Percentiles rank a stretch among this genome's conserved stretches.
Conservation (phyloP, 495 filamentous ascomycete genomes). For the Penicillium bialowiezense region DNA sequence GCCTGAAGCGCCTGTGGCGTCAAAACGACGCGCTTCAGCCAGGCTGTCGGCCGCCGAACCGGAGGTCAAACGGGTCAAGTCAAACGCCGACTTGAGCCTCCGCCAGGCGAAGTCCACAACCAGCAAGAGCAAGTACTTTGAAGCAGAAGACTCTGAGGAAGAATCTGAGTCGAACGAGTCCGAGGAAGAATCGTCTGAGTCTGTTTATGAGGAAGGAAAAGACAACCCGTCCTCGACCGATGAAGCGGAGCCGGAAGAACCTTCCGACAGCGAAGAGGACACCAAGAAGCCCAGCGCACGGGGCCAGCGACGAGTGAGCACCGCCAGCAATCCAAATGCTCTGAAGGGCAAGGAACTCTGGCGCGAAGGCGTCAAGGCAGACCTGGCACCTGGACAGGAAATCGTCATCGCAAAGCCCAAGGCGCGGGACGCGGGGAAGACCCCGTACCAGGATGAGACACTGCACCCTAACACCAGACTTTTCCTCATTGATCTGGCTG, state of each 20-base stretch:
- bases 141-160: slow-evolving; percentile 32
- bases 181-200: slow-evolving; percentile 21
- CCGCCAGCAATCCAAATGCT: slow-evolving; percentile 4
- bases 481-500: slow-evolving; percentile 71
- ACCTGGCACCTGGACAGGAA: slow-evolving; percentile 59
- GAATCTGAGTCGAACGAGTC: slow-evolving; percentile 24
- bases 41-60: slow-evolving; percentile 30
- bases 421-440: slow-evolving; percentile 61
- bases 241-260: slow-evolving; percentile 19
- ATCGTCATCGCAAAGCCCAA: slow-evolving; percentile 69
- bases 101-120: slow-evolving; percentile 43
- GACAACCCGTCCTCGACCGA: slow-evolving; percentile 14
- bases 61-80: slow-evolving; percentile 44
- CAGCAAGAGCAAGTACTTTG: slow-evolving; percentile 59
- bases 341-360: slow-evolving; percentile 52
- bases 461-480: slow-evolving; percentile 80
- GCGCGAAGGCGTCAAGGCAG: slow-evolving; percentile 54
- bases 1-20: slow-evolving; percentile 34
- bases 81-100: slow-evolving; percentile 30
- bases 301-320: slow-evolving; percentile 10
- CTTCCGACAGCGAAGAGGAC: slow-evolving; percentile 20
- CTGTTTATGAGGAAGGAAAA: slow-evolving; percentile 25
- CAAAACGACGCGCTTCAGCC: slow-evolving; percentile 40
- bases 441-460: slow-evolving; percentile 63
- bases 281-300: slow-evolving; percentile 17